Evolutionary conservation across 1,139 yeast species (phyloP), one percentile per base, ranked within the genome.

Genomic region (Saccharomyces pastorianus): DNA sequence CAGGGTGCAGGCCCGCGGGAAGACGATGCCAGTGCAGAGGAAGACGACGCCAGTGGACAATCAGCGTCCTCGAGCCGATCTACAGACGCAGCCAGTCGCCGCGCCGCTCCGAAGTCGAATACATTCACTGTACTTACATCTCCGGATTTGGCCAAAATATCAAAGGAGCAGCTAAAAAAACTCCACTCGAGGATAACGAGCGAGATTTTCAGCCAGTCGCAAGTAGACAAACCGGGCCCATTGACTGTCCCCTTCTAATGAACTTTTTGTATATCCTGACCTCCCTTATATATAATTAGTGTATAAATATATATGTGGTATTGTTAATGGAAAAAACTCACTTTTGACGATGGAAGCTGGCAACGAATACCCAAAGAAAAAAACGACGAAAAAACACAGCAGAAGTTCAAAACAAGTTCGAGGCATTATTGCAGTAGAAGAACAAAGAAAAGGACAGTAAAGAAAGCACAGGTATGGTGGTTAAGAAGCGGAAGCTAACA

Each of bases 401-500:
- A 8, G 28, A 46, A 6, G 23, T 46, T 28, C 31, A 46, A 46
- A 46, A 25, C 20, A n/a, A 46, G 31, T 46, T 26, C 31, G 13
- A 46, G 23, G 13, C 23, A 38, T 42, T 47, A 49, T 47, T 28
- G 42, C n/a, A 42, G 27, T 42, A 17, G 23, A 20, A 23, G 27
- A 26, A 17, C 41, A 41, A 17, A 25, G 32, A 32, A 48, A 23
- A 41, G 13, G 49, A 47, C 13, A 25, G 14, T 9, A 23, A 42
- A n/a, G 25, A 14, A 48, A 47, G 46, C 23, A 20, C 27, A 46
- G 44, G 26, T 23, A 66, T 65, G 68, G 63, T 67, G 38, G 65
- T 65, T 32, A 61, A 58, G 52, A 64, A 63, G 56, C 61, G 62
- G 53, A 62, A 60, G 55, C 50, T 56, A 41, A 55, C 54, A 9